Evolutionary conservation across 202 grass and related monocot species (phyloP), one percentile per base, ranked within the genome.

Genomic region (Alloteropsis angusta): DNA sequence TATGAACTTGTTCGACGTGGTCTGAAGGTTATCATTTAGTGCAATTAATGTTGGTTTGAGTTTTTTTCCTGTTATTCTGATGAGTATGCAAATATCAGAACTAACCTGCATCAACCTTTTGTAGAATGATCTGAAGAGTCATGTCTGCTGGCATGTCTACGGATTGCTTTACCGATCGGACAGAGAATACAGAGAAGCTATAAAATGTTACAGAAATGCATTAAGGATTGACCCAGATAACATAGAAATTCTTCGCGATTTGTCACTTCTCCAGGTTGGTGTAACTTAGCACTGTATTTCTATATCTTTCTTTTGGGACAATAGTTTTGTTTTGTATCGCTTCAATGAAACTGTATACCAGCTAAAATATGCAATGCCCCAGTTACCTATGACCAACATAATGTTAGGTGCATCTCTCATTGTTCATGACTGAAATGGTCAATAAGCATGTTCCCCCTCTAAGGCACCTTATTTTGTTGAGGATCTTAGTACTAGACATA

Each of bases 61-160:
- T 74, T 56, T 49, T 52, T 39, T 76, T 76, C 56, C 30, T 63
- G 14, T 52, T 37, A 18, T 53, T 39, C 5, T 60, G 73, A 82
- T 22, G 15, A 66, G 67, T 65, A 22, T 80, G 54, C 3, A 57
- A 61, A 22, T 80, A 47, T 44, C 49, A 17, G 21, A 64, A 73
- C 72, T 63, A 58, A 59, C 66, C 53, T 65, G 28, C 58, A 13
- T 68, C 55, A 50, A 76, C 76, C 76, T 61, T 84, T 30, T 74
- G 53, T 87, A 99, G 96, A 91, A 99, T 71, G 90, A 99, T 88
- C 90, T 99, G 82, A 99, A 99, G 88, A 99, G 96, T 78, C 96
- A 99, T 83, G 96, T 99, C 55, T 99, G 96, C 77, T 99, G 96
- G 96, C 96, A 99, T 75, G 96, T 99, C 62, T 99, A 99, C 75